Conservation (phyloP, 805 yeast species). For the Lipomyces sp. region DNA sequence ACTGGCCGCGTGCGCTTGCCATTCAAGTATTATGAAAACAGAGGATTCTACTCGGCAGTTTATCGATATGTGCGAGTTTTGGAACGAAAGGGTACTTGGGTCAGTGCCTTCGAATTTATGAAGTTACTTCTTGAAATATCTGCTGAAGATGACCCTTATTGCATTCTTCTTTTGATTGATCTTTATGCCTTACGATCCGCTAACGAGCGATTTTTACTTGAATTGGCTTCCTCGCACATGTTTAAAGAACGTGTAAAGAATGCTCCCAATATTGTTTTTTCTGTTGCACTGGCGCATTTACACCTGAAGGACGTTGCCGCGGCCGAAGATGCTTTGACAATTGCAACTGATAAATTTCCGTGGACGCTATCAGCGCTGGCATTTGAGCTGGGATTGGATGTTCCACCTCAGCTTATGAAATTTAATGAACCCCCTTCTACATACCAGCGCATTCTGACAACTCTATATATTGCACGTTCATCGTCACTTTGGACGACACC, state of each 20-base stretch:
- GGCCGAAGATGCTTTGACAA: constrained; percentile 49
- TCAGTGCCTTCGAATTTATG: constrained; percentile 73
- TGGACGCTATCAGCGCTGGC: constrained; percentile 52
- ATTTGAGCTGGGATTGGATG: constrained; percentile 41
- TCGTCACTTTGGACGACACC: constrained; percentile 28
- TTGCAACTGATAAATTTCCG: constrained; percentile 58
- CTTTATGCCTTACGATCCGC: constrained; percentile 66
- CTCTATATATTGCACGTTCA: constrained; percentile 30
- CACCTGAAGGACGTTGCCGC: constrained; percentile 37
- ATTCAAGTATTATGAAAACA: constrained; percentile 65
- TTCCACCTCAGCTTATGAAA: constrained; percentile 13
- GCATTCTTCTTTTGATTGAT: constrained; percentile 79
- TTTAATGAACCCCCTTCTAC: constrained; percentile 23
- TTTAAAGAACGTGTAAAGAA: constrained; percentile 62
- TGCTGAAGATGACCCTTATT: constrained; percentile 75
- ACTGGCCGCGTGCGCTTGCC: constrained; percentile 66
- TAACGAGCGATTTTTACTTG: constrained; percentile 60
- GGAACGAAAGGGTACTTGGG: constrained; percentile 72
- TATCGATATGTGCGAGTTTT: constrained; percentile 68
- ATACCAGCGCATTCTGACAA: constrained; percentile 26
- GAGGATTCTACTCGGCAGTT: constrained; percentile 70
- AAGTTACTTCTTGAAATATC: constrained; percentile 64
- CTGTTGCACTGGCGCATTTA: constrained; percentile 61
- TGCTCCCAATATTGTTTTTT: constrained; percentile 68
- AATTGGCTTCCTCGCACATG: constrained; percentile 54